Conservation (phyloP, 169 alveolate species). For the Cryptosporidium ryanae region DNA sequence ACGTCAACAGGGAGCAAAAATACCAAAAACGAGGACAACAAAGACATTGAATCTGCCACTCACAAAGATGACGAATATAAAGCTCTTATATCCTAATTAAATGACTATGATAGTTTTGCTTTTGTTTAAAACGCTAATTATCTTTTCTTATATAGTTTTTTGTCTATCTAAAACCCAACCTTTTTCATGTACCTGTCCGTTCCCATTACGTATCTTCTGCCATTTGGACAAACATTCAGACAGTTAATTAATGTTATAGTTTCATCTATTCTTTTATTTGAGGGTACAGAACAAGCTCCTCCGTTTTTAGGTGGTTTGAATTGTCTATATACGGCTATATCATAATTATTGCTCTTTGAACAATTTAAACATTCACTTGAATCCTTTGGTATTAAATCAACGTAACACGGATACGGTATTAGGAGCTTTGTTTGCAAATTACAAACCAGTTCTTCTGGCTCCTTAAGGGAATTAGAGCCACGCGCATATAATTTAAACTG, state of each 20-base stretch:
- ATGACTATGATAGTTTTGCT: too few relatives aligned
- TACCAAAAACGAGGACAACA: conserved; percentile 41
- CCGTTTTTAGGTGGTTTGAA: conserved; percentile 61
- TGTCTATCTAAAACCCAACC: conserved; percentile 10
- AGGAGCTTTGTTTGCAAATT: conserved; percentile 51
- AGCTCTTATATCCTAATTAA: conserved; percentile 4
- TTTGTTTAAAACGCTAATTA: neutral
- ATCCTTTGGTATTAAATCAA: conserved; percentile 45
- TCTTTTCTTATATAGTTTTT: neutral
- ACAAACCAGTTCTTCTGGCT: conserved; percentile 71
- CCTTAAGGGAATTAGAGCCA: conserved; percentile 67
- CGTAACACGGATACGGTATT: conserved; percentile 47
- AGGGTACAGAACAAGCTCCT: conserved; percentile 61
- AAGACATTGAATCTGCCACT: conserved; percentile 48
- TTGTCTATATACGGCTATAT: conserved; percentile 50
- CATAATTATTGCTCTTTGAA: conserved; percentile 40
- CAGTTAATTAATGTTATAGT: conserved; percentile 8
- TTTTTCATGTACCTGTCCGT: conserved; percentile 24
- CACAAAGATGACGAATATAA: conserved; percentile 50
- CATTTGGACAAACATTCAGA: conserved; percentile 70
- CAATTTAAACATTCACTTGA: conserved; percentile 42
- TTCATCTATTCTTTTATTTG: conserved; percentile 44
- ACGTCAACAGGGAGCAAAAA: conserved; percentile 44
- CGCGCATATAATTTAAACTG: conserved; percentile 61
- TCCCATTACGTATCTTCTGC: conserved; percentile 56